Conservation (phyloP, 1,284 basidiomycete species). For the Kalmanozyma brasiliensis region DNA sequence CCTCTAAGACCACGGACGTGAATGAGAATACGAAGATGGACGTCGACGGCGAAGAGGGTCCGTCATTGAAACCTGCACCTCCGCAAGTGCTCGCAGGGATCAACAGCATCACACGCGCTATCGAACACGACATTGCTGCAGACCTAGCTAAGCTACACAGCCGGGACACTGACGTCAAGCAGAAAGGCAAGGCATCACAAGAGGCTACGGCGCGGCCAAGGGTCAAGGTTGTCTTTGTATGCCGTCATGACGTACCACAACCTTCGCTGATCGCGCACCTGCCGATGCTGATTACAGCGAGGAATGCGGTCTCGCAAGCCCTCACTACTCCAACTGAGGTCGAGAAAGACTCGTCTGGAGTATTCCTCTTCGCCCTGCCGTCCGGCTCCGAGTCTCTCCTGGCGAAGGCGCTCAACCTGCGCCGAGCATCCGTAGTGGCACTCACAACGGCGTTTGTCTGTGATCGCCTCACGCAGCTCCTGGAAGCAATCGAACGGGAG, state of each 20-base stretch:
- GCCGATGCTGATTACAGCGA: constrained; percentile 35
- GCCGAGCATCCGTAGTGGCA: constrained; percentile 22
- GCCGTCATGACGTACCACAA: constrained; percentile 33
- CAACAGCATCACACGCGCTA: constrained; percentile 41
- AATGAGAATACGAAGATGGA: neutral
- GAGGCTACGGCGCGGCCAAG: neutral
- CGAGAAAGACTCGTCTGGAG: neutral
- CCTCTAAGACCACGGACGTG: neutral
- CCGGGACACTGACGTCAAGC: neutral
- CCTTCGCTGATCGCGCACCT: constrained; percentile 37
- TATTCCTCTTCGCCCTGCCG: constrained; percentile 39
- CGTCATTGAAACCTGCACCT: neutral
- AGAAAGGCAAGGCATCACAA: constrained; percentile 10
- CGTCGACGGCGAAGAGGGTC: constrained; percentile 2
- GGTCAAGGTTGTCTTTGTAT: constrained; percentile 40
- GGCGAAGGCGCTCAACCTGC: constrained; percentile 24
- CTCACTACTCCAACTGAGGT: too few species aligned
- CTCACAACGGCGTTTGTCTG: constrained; percentile 21
- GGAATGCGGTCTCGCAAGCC: constrained; percentile 32
- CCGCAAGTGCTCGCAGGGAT: constrained; percentile 33
- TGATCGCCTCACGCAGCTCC: constrained; percentile 1
- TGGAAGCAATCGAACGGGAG: constrained; percentile 17
- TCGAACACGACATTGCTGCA: constrained; percentile 26
- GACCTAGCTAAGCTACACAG: constrained; percentile 9
- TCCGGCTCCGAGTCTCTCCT: constrained; percentile 25